A percentile compares a stretch with the other conserved stretches of the same genome.
These are phyloP conservation scores for Trichoderma afroharzianum DNA, from an alignment of 2,329 filamentous ascomycete species.

Conservation along the genomic window DNA sequence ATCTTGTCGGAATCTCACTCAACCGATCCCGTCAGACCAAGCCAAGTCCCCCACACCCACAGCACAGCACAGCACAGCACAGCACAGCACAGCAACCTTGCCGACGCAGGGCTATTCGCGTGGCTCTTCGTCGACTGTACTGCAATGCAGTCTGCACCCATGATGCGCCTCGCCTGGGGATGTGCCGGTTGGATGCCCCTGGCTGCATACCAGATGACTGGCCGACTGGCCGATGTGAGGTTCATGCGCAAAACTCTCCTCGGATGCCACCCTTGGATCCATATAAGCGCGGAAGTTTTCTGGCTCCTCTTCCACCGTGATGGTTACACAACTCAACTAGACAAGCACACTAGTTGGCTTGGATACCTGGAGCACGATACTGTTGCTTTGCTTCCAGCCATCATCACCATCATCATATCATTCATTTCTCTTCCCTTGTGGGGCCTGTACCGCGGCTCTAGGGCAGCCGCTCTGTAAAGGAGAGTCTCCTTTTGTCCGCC, in stretches of 20 bases:
- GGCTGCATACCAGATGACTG: not conserved
- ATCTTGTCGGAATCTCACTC: slow-evolving; percentile 1
- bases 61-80: not conserved
- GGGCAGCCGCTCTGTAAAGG: not conserved
- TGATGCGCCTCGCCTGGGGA: slow-evolving; percentile 8
- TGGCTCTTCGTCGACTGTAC: not conserved
- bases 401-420: not conserved
- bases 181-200: not conserved
- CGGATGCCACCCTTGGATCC: not conserved
- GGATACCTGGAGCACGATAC: not conserved
- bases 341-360: not conserved
- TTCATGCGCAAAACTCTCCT: not conserved
- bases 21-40: not conserved
- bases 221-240: not conserved
- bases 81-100: not conserved
- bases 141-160: slow-evolving; percentile 17
- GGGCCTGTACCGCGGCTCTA: not conserved
- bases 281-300: not conserved
- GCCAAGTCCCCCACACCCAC: not conserved
- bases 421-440: not conserved
- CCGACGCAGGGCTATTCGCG: not conserved
- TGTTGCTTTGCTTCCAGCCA: not conserved
- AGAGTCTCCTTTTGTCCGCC: not conserved
- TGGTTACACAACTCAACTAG: not conserved
- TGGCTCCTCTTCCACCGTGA: not conserved